These are phyloP conservation scores for Ceratocystis albifundus DNA, from an alignment of 2,329 filamentous ascomycete genomes.

Conservation along the genomic window DNA sequence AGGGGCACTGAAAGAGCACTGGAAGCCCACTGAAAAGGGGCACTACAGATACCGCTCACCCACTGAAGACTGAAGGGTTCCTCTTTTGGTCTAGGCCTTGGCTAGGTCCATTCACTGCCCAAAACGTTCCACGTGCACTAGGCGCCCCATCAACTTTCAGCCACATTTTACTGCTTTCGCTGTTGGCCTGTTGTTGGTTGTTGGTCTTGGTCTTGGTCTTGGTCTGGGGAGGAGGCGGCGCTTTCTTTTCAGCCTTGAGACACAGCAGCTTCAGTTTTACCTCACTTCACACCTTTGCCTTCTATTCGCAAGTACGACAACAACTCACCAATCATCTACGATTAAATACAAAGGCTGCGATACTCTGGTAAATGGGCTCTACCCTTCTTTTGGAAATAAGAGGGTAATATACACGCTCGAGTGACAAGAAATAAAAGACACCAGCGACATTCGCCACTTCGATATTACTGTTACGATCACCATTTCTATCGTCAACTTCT, in stretches of 20 bases:
- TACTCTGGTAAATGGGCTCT: too few relatives aligned
- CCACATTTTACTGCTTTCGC: slow-evolving; percentile 3
- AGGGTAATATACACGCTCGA: too few relatives aligned
- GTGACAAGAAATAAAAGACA: too few relatives aligned
- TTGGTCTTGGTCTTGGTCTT: neutral
- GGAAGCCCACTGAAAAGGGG: neutral
- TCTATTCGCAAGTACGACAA: too few relatives aligned
- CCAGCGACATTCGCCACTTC: too few relatives aligned
- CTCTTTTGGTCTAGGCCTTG: neutral
- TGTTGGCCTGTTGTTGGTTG: neutral
- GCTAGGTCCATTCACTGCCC: neutral
- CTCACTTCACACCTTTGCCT: neutral
- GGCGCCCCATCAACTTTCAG: slow-evolving; percentile 12
- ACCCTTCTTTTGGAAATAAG: too few relatives aligned
- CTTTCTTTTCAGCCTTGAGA: neutral
- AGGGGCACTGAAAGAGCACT: neutral
- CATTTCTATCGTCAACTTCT: neutral
- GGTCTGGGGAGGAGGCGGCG: neutral
- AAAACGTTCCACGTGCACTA: neutral
- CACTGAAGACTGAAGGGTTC: neutral
- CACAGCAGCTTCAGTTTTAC: neutral
- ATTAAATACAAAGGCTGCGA: too few relatives aligned
- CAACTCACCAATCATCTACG: too few relatives aligned
- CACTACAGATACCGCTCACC: neutral
- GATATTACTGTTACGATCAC: neutral